phyloP scores from a whole-genome alignment of 2,329 filamentous ascomycete genomes.

The Colletotrichum tropicale region DNA sequence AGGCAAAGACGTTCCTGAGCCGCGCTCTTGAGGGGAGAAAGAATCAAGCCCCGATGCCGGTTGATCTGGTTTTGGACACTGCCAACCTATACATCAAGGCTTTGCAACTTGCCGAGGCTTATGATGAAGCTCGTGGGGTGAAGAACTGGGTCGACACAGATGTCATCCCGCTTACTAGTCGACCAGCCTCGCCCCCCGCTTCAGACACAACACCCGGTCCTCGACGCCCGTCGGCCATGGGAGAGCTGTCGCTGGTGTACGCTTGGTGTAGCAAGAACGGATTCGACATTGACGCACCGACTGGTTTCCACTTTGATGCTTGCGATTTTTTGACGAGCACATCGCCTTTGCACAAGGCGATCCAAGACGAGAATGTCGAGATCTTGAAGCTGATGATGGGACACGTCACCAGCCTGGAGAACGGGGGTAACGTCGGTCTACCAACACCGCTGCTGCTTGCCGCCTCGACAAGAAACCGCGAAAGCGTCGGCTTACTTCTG shows the following conservation, averaged over 20 bases:
- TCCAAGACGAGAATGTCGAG: conserved; percentile 26
- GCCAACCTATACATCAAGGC: conserved; percentile 27
- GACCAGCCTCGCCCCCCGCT: neutral
- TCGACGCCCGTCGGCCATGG: conserved; percentile 3
- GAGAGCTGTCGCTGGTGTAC: conserved; percentile 21
- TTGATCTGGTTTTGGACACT: conserved; percentile 24
- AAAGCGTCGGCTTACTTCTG: conserved; percentile 30
- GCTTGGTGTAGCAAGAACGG: conserved; percentile 31
- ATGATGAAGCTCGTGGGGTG: conserved; percentile 30
- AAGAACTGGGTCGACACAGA: conserved; percentile 24
- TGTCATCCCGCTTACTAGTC: neutral
- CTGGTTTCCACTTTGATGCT: conserved; percentile 27
- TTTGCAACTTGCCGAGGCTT: conserved; percentile 23
- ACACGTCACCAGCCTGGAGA: conserved; percentile 24
- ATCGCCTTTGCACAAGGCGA: conserved; percentile 29
- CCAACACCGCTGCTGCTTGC: conserved; percentile 33
- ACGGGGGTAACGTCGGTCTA: conserved; percentile 19
- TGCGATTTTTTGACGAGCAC: conserved; percentile 23
- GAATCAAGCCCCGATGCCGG: conserved; percentile 16
- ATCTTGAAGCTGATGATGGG: conserved; percentile 29
- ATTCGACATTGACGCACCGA: conserved; percentile 26
- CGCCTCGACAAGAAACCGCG: conserved; percentile 31
- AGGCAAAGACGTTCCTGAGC: conserved; percentile 23
- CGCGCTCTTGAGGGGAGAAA: conserved; percentile 28
- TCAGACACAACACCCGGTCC: neutral